Base-by-base conservation (phyloP, 1,284 basidiomycete species). In the Gomphus bonarii region DNA sequence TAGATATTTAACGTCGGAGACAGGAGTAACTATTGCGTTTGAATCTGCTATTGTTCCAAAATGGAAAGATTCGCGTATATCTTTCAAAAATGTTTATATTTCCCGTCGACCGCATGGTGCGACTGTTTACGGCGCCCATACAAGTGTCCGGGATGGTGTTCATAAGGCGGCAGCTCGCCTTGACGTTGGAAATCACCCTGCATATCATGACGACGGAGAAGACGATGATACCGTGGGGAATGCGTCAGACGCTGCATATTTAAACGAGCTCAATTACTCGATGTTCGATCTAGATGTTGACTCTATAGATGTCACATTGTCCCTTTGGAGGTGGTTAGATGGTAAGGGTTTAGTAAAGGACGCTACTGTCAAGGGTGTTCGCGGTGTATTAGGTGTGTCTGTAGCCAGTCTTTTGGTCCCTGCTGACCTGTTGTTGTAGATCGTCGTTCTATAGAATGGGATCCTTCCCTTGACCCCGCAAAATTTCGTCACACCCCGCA, bases 41-140 rank as follows among this genome's bases (percentile, higher is more conserved):
- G 95, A 98, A 71, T 94, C 91, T 7, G 97, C 97, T 30, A 95
- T 99, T 63, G 94, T 99, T 4, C 95, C 95, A 3, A 94, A 94
- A 68, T 98, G 95, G 93, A 91, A 91, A 60, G 91, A 95, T 65
- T 95, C 91, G 14, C 85, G 88, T 20, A 90, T 99, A 60, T 93
- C 92, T 1, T 97, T 99, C 78, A 91, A 93, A 66, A 97, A 98
- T 64, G 95, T 99, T 47, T 98, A 92, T 65, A 78, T 99, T 47
- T 95, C 93, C 11, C 84, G 92, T 2, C 80, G 92, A 5, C 88
- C 90, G 1, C 64, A 66, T 40, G 22, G n/a, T 50, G 57, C 33
- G 16, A 47, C 43, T 14, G 36, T 60, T 52, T 12, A 54, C 50
- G 50, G 61, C 57, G 54, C 61, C 49, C 55, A 59, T 51, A 61